phyloP scores from a whole-genome alignment of 805 yeast genomes.

The Myxozyma sirexii region DNA sequence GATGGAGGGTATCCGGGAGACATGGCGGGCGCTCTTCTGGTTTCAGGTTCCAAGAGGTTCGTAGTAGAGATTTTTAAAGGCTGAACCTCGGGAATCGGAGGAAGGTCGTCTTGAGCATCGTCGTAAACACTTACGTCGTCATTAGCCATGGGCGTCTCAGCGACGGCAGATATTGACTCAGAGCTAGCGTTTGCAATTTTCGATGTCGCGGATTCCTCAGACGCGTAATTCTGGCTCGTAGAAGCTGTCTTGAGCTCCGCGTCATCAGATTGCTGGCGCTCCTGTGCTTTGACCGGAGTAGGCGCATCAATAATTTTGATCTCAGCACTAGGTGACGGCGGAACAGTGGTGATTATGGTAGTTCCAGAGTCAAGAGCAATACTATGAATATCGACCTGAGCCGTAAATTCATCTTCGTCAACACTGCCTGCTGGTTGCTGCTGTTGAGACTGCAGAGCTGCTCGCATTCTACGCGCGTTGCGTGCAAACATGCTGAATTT shows the following conservation, averaged over 20 bases:
- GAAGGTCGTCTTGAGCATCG: conserved; percentile 8
- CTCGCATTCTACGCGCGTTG: conserved; percentile 2
- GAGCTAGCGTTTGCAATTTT: neutral
- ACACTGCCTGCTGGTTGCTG: neutral
- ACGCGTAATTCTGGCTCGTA: no score
- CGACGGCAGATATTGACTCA: neutral
- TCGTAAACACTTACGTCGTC: conserved; percentile 3
- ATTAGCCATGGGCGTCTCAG: neutral
- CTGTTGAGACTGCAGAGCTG: neutral
- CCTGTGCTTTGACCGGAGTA: neutral
- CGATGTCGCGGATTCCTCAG: neutral
- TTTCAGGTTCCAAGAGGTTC: neutral
- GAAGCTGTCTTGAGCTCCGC: neutral
- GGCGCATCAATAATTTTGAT: conserved; percentile 3
- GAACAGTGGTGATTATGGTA: conserved; percentile 12
- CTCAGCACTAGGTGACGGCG: conserved; percentile 13
- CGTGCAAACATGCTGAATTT: conserved; percentile 3
- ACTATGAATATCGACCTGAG: neutral
- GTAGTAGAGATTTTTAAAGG: conserved; percentile 9
- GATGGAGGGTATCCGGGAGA: conserved; percentile 15
- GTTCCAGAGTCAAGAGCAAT: neutral
- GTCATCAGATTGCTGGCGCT: neutral
- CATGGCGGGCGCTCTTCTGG: neutral
- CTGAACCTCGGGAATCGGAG: conserved; percentile 2
- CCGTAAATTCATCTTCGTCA: neutral